These are phyloP conservation scores for Eucalyptus regnans DNA, from an alignment of 345 rosid genomes.

Conservation along the genomic window DNA sequence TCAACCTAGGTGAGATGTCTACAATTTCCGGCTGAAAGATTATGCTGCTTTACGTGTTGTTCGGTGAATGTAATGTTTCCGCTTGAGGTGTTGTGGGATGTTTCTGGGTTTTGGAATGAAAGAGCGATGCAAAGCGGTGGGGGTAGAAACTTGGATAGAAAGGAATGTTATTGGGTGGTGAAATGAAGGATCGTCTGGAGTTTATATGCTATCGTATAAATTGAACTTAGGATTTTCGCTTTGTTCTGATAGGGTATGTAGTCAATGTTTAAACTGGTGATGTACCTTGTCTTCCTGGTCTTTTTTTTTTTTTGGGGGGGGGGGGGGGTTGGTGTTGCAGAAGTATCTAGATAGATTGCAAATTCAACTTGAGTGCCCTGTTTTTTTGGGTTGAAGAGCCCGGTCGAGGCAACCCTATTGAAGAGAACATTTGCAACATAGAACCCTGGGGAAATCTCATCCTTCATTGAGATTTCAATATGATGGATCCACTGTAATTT, in stretches of 20 bases:
- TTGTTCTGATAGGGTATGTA: background rate
- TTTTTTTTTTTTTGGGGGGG: background rate
- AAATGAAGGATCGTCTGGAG: background rate
- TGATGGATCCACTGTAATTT: background rate
- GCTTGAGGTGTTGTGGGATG: background rate
- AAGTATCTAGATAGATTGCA: background rate
- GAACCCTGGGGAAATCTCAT: background rate
- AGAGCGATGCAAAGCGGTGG: background rate
- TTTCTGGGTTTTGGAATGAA: background rate
- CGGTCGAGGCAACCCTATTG: background rate
- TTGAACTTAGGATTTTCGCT: background rate
- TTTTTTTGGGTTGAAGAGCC: background rate
- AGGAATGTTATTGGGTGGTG: background rate
- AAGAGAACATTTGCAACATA: background rate
- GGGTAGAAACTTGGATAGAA: background rate
- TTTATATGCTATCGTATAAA: background rate
- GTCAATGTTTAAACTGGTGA: background rate
- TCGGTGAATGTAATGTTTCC: background rate
- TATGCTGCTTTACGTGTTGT: background rate
- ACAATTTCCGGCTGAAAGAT: background rate
- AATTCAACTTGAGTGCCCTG: background rate
- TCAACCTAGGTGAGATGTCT: background rate
- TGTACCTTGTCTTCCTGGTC: background rate
- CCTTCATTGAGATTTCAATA: background rate
- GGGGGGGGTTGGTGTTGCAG: too few relatives aligned